Evolutionary conservation across 2,329 filamentous ascomycete genomes (phyloP).

Genomic region (Aspergillus ibericus): DNA sequence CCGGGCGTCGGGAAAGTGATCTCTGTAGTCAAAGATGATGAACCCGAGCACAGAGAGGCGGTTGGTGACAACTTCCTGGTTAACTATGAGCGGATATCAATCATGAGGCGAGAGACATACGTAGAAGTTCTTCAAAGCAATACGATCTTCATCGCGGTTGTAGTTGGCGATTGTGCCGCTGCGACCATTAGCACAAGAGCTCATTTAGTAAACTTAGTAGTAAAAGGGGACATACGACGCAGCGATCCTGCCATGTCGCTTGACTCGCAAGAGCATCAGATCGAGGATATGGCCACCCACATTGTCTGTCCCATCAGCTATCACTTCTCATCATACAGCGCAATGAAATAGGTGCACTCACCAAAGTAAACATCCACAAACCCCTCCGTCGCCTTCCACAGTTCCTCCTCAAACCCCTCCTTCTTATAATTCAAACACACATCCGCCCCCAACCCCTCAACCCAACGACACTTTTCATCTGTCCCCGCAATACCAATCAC

Average conservation of each 20-base stretch:
- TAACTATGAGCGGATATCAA: not conserved
- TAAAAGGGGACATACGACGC: slow-evolving; percentile 13
- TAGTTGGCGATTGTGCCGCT: slow-evolving; percentile 27
- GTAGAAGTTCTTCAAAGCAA: slow-evolving; percentile 20
- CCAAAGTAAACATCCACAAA: slow-evolving; percentile 3
- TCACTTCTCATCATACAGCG: not conserved
- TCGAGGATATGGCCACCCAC: slow-evolving; percentile 14
- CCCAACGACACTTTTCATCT: slow-evolving; percentile 11
- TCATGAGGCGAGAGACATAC: slow-evolving; percentile 10
- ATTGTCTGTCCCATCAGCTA: slow-evolving; percentile 1
- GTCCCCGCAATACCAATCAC: slow-evolving; percentile 14
- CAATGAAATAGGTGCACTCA: not conserved
- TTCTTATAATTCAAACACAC: slow-evolving; percentile 10
- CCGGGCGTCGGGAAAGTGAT: slow-evolving; percentile 23
- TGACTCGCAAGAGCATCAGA: slow-evolving; percentile 10
- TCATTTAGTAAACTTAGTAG: too few relatives aligned
- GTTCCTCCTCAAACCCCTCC: slow-evolving; percentile 4
- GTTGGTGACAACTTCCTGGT: slow-evolving; percentile 18
- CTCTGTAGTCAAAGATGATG: slow-evolving; percentile 21
- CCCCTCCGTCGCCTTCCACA: not conserved
- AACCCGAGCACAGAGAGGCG: slow-evolving; percentile 23
- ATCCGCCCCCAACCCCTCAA: slow-evolving; percentile 15
- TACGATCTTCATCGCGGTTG: slow-evolving; percentile 14
- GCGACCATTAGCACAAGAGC: not conserved
- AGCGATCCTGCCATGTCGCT: slow-evolving; percentile 15